A percentile compares a stretch with the other conserved stretches of the same genome.
Conservation (phyloP, 345 rosid genomes). For the Lagerstroemia speciosa region DNA sequence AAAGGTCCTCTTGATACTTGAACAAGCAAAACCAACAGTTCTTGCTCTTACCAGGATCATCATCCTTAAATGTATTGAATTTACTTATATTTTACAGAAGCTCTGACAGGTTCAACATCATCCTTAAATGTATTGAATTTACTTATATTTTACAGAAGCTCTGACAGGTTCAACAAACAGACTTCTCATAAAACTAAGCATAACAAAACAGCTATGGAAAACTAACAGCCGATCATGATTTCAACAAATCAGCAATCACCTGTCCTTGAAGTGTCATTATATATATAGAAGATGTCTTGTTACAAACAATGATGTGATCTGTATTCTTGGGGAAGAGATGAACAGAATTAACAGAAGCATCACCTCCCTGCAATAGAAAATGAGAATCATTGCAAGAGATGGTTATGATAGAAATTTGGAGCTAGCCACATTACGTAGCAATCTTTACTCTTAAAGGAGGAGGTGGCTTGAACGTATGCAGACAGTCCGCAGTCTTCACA, state of each 20-base stretch:
- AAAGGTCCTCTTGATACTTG: no score
- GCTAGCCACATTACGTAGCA: constrained; percentile 2
- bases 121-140: no score
- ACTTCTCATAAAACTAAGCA: background rate
- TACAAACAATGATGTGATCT: constrained; percentile 86
- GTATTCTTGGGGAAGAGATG: constrained; percentile 83
- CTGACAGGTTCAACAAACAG: background rate
- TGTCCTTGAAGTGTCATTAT: constrained; percentile 99
- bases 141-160: no score
- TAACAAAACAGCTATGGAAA: no score
- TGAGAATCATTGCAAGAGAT: constrained; percentile 5
- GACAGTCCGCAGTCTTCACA: constrained; percentile 85
- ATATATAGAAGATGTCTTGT: constrained; percentile 81
- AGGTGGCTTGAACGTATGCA: constrained; percentile 90
- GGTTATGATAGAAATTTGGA: constrained; percentile 1
- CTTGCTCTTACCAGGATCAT: background rate
- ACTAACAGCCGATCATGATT: background rate
- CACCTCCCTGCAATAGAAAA: constrained; percentile 64
- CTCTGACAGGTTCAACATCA: background rate
- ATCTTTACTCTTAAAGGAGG: constrained; percentile 64
- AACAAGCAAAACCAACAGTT: background rate
- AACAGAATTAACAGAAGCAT: constrained; percentile 96
- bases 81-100: no score
- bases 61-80: no score
- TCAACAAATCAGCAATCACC: constrained; percentile 27